A percentile compares a stretch with the other conserved stretches of the same genome.
Conservation (phyloP, 345 rosid genomes). For the Euphorbia pulcherrima region DNA sequence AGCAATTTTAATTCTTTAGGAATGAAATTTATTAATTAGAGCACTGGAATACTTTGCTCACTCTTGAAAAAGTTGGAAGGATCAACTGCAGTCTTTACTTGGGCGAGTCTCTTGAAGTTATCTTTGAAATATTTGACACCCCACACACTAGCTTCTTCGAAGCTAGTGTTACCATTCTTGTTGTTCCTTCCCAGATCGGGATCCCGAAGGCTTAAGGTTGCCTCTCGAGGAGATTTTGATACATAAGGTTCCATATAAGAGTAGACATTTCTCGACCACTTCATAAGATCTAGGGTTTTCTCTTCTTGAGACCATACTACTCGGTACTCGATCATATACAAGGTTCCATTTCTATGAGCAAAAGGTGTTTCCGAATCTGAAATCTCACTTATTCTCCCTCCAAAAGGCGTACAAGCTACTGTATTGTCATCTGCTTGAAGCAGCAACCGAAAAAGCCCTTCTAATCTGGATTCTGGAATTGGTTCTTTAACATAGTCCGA, state of each 20-base stretch:
- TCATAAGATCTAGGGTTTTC: not conserved
- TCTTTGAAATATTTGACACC: conserved; percentile 17
- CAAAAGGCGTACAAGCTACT: conserved; percentile 9
- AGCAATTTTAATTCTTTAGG: too few species aligned
- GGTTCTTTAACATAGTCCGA: conserved; percentile 17
- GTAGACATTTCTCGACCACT: conserved; percentile 15
- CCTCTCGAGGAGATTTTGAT: conserved; percentile 17
- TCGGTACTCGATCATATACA: conserved; percentile 13
- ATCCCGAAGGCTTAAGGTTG: conserved; percentile 19
- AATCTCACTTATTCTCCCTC: conserved; percentile 22
- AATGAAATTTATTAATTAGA: too few species aligned
- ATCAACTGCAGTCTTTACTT: conserved; percentile 10
- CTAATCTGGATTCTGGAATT: conserved; percentile 8
- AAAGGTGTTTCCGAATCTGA: conserved; percentile 16
- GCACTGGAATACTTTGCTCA: conserved; percentile 18
- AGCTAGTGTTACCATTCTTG: not conserved
- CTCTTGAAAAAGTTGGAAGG: conserved; percentile 20
- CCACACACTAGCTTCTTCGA: conserved; percentile 7
- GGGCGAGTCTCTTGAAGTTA: conserved; percentile 13
- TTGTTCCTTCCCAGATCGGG: conserved; percentile 18
- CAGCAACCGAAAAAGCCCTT: conserved; percentile 7
- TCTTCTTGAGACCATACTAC: conserved; percentile 12
- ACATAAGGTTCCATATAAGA: conserved; percentile 12
- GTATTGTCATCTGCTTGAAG: not conserved
- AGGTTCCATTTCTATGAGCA: conserved; percentile 18